Base-by-base conservation (phyloP, 23 red algal species). In the Porphyridium purpureum region DNA sequence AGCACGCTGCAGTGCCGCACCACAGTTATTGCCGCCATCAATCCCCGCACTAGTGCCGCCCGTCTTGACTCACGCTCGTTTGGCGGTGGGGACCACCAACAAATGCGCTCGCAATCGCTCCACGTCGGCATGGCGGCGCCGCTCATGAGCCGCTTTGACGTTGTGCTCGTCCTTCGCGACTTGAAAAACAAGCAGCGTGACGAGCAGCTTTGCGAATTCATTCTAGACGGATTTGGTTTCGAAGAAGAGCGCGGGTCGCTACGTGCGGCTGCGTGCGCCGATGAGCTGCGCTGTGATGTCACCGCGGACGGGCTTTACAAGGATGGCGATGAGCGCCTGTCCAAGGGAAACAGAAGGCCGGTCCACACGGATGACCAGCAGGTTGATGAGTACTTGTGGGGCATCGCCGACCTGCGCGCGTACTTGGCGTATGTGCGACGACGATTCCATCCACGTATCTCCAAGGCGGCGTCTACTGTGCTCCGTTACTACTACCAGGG, bases 141-240 rank as follows among this genome's bases (percentile, higher is more conserved):
- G 2, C 66, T 98, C 3, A 66, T 98, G 3, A 86, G 80, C 40
- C 64, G 90, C 3, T 98, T 98, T 51, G 90, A 98, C 50, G 90
- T 98, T 24, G 62, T 86, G 2, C 60, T 98, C 26, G 86, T 74
- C 11, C 70, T 98, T 27, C 51, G 76, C 5, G 90, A 98, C 60
- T 54, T 59, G 49, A 59, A 80, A 9, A 76, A 98, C 19, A 72
- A 85, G 21, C 40, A 73, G 15, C 11, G 17, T 17, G 90, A 98
- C 66, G 42, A 58, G 50, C 60, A 60, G 17, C 58, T 98, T 0
- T 83, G 79, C 7, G 56, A 46, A 4, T 98, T 98, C 44, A 75
- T 98, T 27, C 35, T 98, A 50, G 73, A 98, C 67, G 80, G 72
- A 7, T 86, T 76, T 52, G 32, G 22, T 7, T 6, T 15, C 11